phyloP scores from a whole-genome alignment of 805 yeast species.

The Saturnispora bothae region DNA sequence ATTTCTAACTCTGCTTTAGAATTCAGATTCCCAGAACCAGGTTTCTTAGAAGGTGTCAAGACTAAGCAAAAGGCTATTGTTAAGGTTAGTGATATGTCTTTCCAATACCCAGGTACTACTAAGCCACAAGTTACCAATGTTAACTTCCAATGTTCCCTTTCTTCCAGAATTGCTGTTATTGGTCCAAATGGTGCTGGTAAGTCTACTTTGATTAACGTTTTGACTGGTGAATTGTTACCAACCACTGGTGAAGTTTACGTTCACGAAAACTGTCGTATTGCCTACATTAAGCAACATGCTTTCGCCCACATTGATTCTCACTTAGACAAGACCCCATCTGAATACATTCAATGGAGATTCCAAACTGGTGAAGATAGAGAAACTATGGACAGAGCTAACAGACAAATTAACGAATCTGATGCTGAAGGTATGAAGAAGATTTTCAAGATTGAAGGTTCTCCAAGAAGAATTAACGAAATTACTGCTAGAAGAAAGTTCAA shows the following conservation, averaged over 20 bases:
- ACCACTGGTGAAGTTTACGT: conserved; percentile 98
- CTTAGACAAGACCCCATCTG: conserved; percentile 98
- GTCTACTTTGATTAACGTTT: conserved; percentile 95
- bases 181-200: conserved; percentile 99
- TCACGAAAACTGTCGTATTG: conserved; percentile 99
- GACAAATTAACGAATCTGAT: conserved; percentile 94
- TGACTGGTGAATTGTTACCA: conserved; percentile 99
- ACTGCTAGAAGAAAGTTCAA: conserved; percentile 98
- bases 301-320: conserved; percentile 98
- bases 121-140: conserved; percentile 90
- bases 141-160: conserved; percentile 97
- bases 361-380: conserved; percentile 99
- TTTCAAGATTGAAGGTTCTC: conserved; percentile 97
- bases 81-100: conserved; percentile 91
- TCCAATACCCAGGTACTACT: conserved; percentile 99
- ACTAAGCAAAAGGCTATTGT: conserved; percentile 99
- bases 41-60: conserved; percentile 99
- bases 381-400: conserved; percentile 99
- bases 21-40: conserved; percentile 99
- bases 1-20: conserved; percentile 96
- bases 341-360: conserved; percentile 99
- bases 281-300: conserved; percentile 99
- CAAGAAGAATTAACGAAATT: conserved; percentile 93
- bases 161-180: conserved; percentile 99
- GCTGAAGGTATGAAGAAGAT: conserved; percentile 98